Percentiles rank a stretch among this genome's conserved stretches.
Conservation (phyloP, 1,284 basidiomycete species). For the Wolfiporia cocos region DNA sequence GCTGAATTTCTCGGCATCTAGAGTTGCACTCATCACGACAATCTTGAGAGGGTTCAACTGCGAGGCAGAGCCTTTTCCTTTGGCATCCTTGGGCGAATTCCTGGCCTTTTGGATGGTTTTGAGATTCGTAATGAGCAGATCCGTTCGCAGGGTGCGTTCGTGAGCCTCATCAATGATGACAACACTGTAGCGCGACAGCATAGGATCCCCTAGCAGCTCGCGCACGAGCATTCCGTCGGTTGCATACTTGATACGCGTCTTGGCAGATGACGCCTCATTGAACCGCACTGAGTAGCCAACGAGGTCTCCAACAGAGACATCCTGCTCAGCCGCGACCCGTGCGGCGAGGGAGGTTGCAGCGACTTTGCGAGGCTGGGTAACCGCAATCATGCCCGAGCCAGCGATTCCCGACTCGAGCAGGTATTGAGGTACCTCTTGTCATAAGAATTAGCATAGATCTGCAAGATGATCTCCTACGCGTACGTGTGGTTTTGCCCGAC, state of each 20-base stretch:
- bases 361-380: conserved; percentile 92
- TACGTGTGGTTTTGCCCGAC: conserved; percentile 96
- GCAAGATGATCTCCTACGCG: too few relatives aligned
- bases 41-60: conserved; percentile 70
- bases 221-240: conserved; percentile 97
- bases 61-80: conserved; percentile 29
- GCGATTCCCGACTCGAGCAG: conserved; percentile 69
- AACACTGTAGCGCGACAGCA: conserved; percentile 83
- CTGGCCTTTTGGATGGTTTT: conserved; percentile 81
- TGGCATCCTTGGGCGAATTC: conserved; percentile 38
- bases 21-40: conserved; percentile 95
- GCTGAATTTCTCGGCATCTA: conserved; percentile 93
- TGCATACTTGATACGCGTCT: conserved; percentile 89
- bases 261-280: conserved; percentile 69
- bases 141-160: conserved; percentile 91
- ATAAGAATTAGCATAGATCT: too few relatives aligned
- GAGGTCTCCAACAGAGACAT: conserved; percentile 56
- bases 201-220: conserved; percentile 75
- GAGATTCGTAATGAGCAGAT: conserved; percentile 88
- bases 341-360: conserved; percentile 90
- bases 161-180: conserved; percentile 97
- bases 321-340: conserved; percentile 86
- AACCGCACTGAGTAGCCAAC: conserved; percentile 97
- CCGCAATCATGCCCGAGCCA: conserved; percentile 66
- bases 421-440: conserved; percentile 91